Evolutionary conservation across 306 rosid genomes (phyloP).

Genomic region (Arachis hypogaea): DNA sequence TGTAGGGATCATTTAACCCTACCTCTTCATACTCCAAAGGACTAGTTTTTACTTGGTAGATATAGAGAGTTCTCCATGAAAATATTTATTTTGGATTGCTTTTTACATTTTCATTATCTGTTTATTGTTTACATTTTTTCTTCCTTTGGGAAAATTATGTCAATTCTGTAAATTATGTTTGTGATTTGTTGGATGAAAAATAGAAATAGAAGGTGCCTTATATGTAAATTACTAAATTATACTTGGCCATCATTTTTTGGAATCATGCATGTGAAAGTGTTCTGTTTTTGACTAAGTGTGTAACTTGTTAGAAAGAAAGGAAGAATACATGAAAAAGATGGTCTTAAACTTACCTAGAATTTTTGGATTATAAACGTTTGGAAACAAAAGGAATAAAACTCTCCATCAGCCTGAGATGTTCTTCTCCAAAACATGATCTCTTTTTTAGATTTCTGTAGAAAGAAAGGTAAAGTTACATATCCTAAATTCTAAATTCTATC

Average conservation of each 20-base stretch:
- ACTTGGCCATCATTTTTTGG: slow-evolving; percentile 29
- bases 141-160: neutral
- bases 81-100: slow-evolving; percentile 31
- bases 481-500: too few species aligned
- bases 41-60: neutral
- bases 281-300: neutral
- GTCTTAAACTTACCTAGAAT: too few species aligned
- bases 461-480: too few species aligned
- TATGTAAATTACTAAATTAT: slow-evolving; percentile 35
- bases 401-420: too few species aligned
- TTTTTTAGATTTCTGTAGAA: too few species aligned
- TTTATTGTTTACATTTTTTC: slow-evolving; percentile 26
- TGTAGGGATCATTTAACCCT: neutral
- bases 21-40: neutral
- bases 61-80: neutral
- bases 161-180: slow-evolving; percentile 43
- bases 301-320: neutral
- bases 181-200: slow-evolving; percentile 40
- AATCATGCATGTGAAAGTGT: neutral
- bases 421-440: too few species aligned
- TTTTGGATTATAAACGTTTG: too few species aligned
- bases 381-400: too few species aligned
- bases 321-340: too few species aligned
- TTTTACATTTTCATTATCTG: slow-evolving; percentile 7
- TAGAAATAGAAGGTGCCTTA: neutral